These are phyloP conservation scores for Cladochytrium replicatum DNA, from an alignment of 192 early-diverging fungal species.

Conservation along the genomic window DNA sequence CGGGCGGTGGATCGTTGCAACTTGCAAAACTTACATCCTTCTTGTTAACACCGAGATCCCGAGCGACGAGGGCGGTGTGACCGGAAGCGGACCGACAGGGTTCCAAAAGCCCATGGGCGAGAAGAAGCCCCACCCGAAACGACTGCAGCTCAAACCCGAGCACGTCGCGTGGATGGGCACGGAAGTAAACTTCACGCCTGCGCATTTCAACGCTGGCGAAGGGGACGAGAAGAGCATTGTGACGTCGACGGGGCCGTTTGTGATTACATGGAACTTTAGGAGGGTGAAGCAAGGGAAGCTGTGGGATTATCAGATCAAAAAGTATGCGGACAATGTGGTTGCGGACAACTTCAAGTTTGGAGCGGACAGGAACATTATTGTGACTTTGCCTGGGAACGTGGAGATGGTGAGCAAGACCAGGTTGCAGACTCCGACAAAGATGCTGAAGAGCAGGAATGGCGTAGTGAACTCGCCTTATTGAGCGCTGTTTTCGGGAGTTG, in stretches of 20 bases:
- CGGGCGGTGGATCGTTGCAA: constrained; percentile 79
- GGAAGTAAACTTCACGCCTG: constrained; percentile 69
- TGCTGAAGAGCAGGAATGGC: constrained; percentile 37
- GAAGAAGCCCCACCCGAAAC: constrained; percentile 52
- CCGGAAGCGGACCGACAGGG: constrained; percentile 39
- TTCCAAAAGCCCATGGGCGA: constrained; percentile 62
- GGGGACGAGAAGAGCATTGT: constrained; percentile 75
- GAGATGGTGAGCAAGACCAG: constrained; percentile 50
- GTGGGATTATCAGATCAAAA: constrained; percentile 80
- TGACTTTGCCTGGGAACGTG: constrained; percentile 68
- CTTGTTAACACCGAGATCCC: constrained; percentile 66
- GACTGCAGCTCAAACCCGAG: constrained; percentile 75
- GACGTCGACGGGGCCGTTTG: constrained; percentile 80
- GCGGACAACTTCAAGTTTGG: constrained; percentile 89
- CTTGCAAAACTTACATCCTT: constrained; percentile 75
- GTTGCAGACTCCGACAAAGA: constrained; percentile 50
- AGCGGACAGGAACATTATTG: constrained; percentile 71
- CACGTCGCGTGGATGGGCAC: constrained; percentile 73
- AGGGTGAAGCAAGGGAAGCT: constrained; percentile 65
- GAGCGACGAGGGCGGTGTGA: constrained; percentile 7
- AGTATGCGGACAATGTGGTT: constrained; percentile 71
- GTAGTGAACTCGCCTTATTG: constrained; percentile 48
- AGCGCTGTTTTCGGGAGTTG: too few species aligned
- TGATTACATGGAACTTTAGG: constrained; percentile 86
- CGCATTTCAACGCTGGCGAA: constrained; percentile 76